Evolutionary conservation across 305 asterid genomes (phyloP).

Genomic region (Stenogyne calaminthoides): DNA sequence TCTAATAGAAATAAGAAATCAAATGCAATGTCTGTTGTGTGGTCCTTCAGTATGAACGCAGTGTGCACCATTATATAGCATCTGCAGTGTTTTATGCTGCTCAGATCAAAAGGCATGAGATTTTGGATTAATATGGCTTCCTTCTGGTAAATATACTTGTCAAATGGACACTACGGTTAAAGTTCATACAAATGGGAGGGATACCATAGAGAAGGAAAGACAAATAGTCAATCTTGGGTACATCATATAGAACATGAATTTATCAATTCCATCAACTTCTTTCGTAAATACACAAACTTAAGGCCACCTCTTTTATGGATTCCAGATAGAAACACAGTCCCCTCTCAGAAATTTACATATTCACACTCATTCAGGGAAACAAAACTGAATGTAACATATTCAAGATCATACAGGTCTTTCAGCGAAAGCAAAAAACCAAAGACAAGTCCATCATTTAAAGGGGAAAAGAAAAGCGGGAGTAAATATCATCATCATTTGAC

Average conservation of each 20-base stretch:
- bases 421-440: constrained; percentile 6
- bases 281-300: constrained; percentile 13
- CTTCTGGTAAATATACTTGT: not conserved
- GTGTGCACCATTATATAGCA: constrained; percentile 3
- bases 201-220: too few species aligned
- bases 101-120: constrained; percentile 3
- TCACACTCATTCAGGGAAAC: not conserved
- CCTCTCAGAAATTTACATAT: constrained; percentile 13
- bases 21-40: not conserved
- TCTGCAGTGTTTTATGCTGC: constrained; percentile 9
- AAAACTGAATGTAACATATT: not conserved
- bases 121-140: not conserved
- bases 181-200: not conserved
- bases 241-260: not conserved
- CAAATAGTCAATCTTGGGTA: not conserved
- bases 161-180: too few species aligned
- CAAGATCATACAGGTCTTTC: not conserved
- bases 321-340: constrained; percentile 12
- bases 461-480: not conserved
- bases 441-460: not conserved
- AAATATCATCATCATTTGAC: not conserved
- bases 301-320: not conserved
- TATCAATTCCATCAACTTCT: constrained; percentile 12
- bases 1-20: not conserved
- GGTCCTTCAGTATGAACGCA: not conserved